Base-by-base conservation (phyloP, 768 basidiomycete species). In the Strobilomyces confusus region DNA sequence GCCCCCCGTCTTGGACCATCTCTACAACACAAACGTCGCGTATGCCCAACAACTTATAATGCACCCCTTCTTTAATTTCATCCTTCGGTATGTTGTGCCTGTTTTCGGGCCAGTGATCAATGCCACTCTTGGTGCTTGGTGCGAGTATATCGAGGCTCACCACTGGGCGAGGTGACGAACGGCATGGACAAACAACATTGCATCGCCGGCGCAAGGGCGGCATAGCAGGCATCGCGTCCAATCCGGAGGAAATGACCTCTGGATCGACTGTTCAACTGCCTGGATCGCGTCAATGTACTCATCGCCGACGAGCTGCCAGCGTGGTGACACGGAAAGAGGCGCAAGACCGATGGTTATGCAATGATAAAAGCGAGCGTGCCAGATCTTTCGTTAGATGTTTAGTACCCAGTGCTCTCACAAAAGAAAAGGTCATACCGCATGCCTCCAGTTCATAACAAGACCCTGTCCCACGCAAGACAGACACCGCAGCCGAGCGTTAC, bases 401-500 rank as follows among this genome's bases (percentile, higher is more conserved):
- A 4, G 25, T 26, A 17, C 8, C 22, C 20, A 17, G 17, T 29
- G 19, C 5, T 29, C 19, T 34, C 17, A 14, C 15, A 19, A 15
- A 25, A 15, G 5, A 12, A n/a, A 22, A 43, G 19, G 17, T 29
- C 57, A 1, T 19, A 60, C 59, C 33, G 57, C 57, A 23, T 25
- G 7, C 36, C 42, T 52, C 59, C 57, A 59, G 15, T 37, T 5
- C 40, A 50, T 38, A 11, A 52, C n/a, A 7, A 49, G 17, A 19
- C 7, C 4, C 9, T 1, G 1, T 22, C 36, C 15, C 23, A 17
- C 7, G 41, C 53, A 48, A 40, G 7, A 26, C 26, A 60, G 40
- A 26, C 51, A 55, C 29, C 3, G 34, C 26, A 59, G 32, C 41
- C 53, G 51, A 29, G 59, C 59, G 32, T 60, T 55, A 14, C 43